These are phyloP conservation scores for Chrysosphaeria jannelii DNA, from an alignment of 2,329 filamentous ascomycete species.

Conservation along the genomic window DNA sequence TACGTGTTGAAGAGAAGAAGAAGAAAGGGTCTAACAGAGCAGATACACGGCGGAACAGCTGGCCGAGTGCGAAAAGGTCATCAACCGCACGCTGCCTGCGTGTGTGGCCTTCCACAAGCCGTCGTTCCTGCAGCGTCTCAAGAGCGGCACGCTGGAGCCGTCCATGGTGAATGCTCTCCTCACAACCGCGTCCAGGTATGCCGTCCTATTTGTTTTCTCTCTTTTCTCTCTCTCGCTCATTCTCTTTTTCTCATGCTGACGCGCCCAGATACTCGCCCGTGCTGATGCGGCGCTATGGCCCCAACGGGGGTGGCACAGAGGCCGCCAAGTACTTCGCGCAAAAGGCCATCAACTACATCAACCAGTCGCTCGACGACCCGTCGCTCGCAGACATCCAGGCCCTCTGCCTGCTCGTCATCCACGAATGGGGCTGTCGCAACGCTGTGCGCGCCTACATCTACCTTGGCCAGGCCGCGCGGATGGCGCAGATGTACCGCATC, in stretches of 20 bases:
- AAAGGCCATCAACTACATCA: conserved; percentile 25
- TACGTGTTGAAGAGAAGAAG: conserved; percentile 12
- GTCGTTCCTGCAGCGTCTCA: conserved; percentile 27
- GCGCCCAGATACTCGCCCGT: conserved; percentile 19
- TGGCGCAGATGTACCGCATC: conserved; percentile 32
- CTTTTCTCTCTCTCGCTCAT: background rate
- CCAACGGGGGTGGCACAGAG: conserved; percentile 16
- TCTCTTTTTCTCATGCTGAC: background rate
- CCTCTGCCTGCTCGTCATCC: conserved; percentile 27
- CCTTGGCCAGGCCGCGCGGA: conserved; percentile 28
- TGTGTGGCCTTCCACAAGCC: conserved; percentile 33
- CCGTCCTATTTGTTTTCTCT: background rate
- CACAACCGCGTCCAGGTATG: conserved; percentile 25
- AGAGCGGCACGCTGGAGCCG: conserved; percentile 21
- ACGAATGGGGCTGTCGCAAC: conserved; percentile 30
- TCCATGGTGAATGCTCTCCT: conserved; percentile 26
- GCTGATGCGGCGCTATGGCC: conserved; percentile 26
- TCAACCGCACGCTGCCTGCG: conserved; percentile 27
- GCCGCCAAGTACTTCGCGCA: conserved; percentile 27
- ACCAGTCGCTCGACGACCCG: conserved; percentile 26
- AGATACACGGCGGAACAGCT: conserved; percentile 25
- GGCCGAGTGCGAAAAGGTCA: conserved; percentile 27
- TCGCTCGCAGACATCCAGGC: conserved; percentile 29
- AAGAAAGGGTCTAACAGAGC: conserved; percentile 2
- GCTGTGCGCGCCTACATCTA: conserved; percentile 32